These are phyloP conservation scores for Limonomyces culmigenus DNA, from an alignment of 1,284 basidiomycete species.

Conservation along the genomic window DNA sequence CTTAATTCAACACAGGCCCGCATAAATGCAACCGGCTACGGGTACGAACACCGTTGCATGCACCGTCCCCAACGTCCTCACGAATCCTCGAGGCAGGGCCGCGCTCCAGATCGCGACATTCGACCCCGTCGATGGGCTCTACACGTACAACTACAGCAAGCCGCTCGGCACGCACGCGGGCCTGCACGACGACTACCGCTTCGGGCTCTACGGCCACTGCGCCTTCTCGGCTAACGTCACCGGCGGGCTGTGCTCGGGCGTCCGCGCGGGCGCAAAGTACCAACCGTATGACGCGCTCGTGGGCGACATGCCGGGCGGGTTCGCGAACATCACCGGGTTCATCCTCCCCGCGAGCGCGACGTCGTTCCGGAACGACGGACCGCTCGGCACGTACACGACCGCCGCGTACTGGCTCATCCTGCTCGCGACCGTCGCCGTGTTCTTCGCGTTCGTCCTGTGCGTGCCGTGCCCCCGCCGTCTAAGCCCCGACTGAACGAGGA, in stretches of 20 bases:
- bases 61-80: constrained; percentile 2
- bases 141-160: constrained; percentile 44
- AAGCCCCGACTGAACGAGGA: constrained; percentile 4
- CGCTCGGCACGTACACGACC: constrained; percentile 42
- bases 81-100: constrained; percentile 18
- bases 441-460: constrained; percentile 39
- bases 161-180: constrained; percentile 41
- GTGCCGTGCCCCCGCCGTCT: constrained; percentile 14
- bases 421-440: constrained; percentile 50
- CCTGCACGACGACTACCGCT: constrained; percentile 54
- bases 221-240: constrained; percentile 18
- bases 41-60: constrained; percentile 23
- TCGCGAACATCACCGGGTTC: constrained; percentile 33
- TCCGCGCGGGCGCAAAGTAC: constrained; percentile 38
- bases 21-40: constrained; percentile 53
- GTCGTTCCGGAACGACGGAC: constrained; percentile 37
- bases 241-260: constrained; percentile 34
- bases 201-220: constrained; percentile 65
- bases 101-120: constrained; percentile 31
- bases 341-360: constrained; percentile 30
- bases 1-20: constrained; percentile 42
- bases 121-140: constrained; percentile 47
- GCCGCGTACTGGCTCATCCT: constrained; percentile 63
- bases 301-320: constrained; percentile 49
- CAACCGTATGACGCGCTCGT: constrained; percentile 42